Percentiles rank a stretch among this genome's conserved stretches.
phyloP scores from a whole-genome alignment of 1,284 basidiomycete genomes.

The Ustilago lituana region DNA sequence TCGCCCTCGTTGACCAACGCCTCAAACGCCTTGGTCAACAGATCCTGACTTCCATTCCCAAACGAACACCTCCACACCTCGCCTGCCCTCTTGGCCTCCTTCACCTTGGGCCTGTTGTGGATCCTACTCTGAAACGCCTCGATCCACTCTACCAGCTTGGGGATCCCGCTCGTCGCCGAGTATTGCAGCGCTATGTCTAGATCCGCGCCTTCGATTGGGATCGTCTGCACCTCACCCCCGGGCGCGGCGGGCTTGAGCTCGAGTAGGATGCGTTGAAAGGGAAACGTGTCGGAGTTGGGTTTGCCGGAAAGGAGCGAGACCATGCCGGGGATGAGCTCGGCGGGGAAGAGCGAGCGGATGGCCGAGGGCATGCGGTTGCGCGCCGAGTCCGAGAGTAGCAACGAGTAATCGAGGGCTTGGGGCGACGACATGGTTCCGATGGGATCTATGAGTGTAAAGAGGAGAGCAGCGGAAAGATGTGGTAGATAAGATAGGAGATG shows the following conservation, averaged over 20 bases:
- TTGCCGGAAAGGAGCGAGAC: conserved; percentile 78
- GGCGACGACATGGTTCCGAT: background rate
- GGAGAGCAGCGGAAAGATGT: background rate
- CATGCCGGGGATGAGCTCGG: conserved; percentile 80
- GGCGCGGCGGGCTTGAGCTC: conserved; percentile 68
- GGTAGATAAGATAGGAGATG: background rate
- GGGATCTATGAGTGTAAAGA: too few species aligned
- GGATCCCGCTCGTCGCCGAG: conserved; percentile 79
- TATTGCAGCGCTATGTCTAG: conserved; percentile 68
- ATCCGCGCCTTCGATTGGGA: conserved; percentile 64
- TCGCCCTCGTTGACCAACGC: conserved; percentile 81
- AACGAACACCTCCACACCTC: conserved; percentile 71
- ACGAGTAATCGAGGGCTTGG: conserved; percentile 18
- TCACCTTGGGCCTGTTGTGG: conserved; percentile 68
- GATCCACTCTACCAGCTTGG: conserved; percentile 75
- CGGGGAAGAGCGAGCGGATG: conserved; percentile 76
- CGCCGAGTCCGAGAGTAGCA: conserved; percentile 28
- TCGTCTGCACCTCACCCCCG: conserved; percentile 29
- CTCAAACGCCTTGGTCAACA: conserved; percentile 78
- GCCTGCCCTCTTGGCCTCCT: conserved; percentile 68
- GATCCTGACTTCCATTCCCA: conserved; percentile 85
- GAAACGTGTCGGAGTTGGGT: conserved; percentile 88
- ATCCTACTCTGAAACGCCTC: conserved; percentile 72
- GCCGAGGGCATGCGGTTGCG: conserved; percentile 47
- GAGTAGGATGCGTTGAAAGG: conserved; percentile 78